Base-by-base conservation (phyloP, 129 eudicot genomes). In the Tanacetum coccineum region DNA sequence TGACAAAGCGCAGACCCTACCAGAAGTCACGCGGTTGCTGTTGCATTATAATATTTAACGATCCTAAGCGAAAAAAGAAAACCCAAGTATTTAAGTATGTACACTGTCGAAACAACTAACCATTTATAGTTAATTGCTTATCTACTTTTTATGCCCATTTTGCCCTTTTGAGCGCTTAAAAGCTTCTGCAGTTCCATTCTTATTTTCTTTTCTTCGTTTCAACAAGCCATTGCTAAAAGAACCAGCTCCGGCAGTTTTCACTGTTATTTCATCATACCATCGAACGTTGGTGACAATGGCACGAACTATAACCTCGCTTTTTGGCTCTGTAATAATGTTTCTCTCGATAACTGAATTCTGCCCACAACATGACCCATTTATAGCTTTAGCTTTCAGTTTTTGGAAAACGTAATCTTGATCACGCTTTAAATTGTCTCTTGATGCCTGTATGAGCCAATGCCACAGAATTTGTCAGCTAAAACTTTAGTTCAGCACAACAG, bases 271-370 rank as follows among this genome's bases (percentile, higher is more conserved):
- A 70, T 77, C 88, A 21, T 78, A 91, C 74, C 80, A 76, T 8
- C 71, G 49, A 14, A 82, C 72, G 59, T 85, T 87, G 57, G 97
- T 91, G 14, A 78, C 87, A 22, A 91, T 62, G 53, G 92, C 95
- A 71, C 80, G 82, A 40, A 75, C 77, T 15, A 59, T 30, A 51
- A 68, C 59, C 62, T 87, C 92, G 19, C 70, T 82, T 70, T 80
- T 84, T 54, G 95, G 92, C 12, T 51, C 62, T 62, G 74, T 58
- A 17, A 66, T 51, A 20, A 73, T 61, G 48, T 54, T 82, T 67
- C 80, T 82, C 76, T 87, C 97, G 1, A 90, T 58, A 32, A 87
- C 62, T 20, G 88, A 80, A 59, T 65, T 82, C 55, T 87, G 95
- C 62, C 97, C 97, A 18, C 89, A 82, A 49, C 74, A 28, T 19